Evolutionary conservation across 2,329 filamentous ascomycete genomes (phyloP).

Genomic region (Paecilomyces variotii): DNA sequence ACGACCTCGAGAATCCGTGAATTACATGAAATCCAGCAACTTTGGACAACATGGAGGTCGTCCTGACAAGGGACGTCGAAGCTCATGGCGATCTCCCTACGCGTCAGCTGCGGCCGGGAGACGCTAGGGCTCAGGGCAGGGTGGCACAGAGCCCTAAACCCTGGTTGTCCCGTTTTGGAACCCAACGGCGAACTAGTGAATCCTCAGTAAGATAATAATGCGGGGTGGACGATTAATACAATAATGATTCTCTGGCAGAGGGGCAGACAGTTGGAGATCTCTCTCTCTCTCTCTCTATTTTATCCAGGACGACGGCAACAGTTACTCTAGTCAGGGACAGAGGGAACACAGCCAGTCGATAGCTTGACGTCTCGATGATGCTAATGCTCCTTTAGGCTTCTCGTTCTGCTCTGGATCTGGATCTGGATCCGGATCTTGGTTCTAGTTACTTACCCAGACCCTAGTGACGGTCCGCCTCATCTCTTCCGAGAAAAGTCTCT

Average conservation of each 20-base stretch:
- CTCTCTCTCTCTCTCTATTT: no score
- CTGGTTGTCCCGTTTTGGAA: constrained; percentile 7
- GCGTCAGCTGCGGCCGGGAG: not conserved
- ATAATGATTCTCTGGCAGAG: no score
- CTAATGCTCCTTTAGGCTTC: not conserved
- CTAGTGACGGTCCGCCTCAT: constrained; percentile 3
- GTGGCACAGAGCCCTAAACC: constrained; percentile 4
- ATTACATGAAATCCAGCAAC: not conserved
- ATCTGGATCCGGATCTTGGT: not conserved
- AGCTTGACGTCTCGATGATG: not conserved
- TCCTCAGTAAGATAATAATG: no score
- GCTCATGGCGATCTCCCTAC: not conserved
- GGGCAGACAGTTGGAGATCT: no score
- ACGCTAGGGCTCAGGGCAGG: constrained; percentile 20
- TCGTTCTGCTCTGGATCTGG: not conserved
- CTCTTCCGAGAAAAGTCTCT: not conserved
- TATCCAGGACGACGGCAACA: not conserved
- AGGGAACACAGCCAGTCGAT: not conserved
- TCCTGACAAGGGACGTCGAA: not conserved
- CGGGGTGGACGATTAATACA: no score
- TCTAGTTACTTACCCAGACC: not conserved
- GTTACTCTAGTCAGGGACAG: not conserved
- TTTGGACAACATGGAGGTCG: not conserved
- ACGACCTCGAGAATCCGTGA: not conserved
- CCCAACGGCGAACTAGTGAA: not conserved